These are phyloP conservation scores for Scheffersomyces insectosa DNA, from an alignment of 1,139 yeast species.

Conservation along the genomic window DNA sequence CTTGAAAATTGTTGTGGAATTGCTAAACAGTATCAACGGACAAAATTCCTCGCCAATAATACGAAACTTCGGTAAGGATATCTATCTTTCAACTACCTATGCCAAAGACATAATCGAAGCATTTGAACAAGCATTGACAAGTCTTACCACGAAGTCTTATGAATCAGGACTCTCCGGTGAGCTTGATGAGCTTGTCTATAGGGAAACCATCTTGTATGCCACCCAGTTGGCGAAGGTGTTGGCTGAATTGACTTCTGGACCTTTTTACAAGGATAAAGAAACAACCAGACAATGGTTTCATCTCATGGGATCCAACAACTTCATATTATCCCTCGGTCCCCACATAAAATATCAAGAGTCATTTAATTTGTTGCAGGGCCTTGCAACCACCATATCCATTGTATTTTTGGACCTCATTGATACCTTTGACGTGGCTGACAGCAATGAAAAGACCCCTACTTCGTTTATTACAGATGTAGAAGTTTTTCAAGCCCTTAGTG, in stretches of 20 bases:
- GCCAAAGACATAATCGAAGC: constrained; percentile 23
- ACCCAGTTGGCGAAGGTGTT: constrained; percentile 47
- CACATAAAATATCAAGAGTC: constrained; percentile 32
- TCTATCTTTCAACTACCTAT: constrained; percentile 32
- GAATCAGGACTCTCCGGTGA: constrained; percentile 17
- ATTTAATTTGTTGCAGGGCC: constrained; percentile 43
- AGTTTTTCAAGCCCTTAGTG: constrained; percentile 42
- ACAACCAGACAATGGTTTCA: constrained; percentile 57
- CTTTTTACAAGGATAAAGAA: constrained; percentile 30
- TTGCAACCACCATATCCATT: constrained; percentile 51
- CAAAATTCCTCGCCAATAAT: constrained; percentile 28
- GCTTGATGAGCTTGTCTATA: constrained; percentile 24
- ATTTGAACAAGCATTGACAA: constrained; percentile 10
- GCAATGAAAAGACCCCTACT: not conserved
- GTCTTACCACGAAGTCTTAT: constrained; percentile 9
- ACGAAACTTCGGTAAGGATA: constrained; percentile 41
- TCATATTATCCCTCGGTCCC: constrained; percentile 31
- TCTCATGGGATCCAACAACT: constrained; percentile 45
- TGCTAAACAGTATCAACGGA: constrained; percentile 39
- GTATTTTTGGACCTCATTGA: constrained; percentile 56
- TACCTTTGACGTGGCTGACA: constrained; percentile 29
- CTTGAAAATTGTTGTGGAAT: constrained; percentile 37
- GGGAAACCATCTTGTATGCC: constrained; percentile 39
- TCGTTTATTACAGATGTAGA: constrained; percentile 44
- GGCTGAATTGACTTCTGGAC: constrained; percentile 37